These are phyloP conservation scores for Anaeromyces robustus DNA, from an alignment of 192 early-diverging fungal genomes.

Conservation along the genomic window DNA sequence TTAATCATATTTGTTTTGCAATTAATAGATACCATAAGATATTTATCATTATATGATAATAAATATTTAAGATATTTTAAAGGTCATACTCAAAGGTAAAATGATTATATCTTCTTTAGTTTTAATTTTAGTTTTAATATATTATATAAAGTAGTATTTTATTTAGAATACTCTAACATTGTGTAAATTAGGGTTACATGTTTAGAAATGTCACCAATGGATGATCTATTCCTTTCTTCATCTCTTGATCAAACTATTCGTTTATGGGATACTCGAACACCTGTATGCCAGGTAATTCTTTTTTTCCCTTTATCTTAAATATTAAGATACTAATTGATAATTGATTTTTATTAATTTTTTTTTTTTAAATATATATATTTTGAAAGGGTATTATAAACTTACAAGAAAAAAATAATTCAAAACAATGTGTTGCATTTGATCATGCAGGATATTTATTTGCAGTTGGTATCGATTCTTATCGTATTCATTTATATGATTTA, in stretches of 20 bases:
- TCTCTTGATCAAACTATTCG: conserved; percentile 58
- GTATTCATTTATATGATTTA: not conserved
- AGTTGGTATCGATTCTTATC: not conserved
- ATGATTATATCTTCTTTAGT: no score
- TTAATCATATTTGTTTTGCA: no score
- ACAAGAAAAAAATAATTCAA: not conserved
- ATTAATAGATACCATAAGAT: conserved; percentile 68
- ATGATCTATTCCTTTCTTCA: conserved; percentile 70
- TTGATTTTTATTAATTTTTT: no score
- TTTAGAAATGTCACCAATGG: conserved; percentile 67
- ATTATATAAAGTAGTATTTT: no score
- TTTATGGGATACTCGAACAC: conserved; percentile 67
- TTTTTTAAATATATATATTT: no score
- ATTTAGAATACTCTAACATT: no score
- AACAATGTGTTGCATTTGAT: not conserved
- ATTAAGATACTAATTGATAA: no score
- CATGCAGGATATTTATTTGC: not conserved
- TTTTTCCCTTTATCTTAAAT: no score
- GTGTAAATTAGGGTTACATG: conserved; percentile 38
- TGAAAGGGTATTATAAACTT: not conserved
- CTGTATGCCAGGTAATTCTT: conserved; percentile 43
- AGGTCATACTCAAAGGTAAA: conserved; percentile 59
- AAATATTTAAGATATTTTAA: conserved; percentile 84
- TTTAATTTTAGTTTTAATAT: no score
- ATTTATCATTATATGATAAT: conserved; percentile 88